Evolutionary conservation across 768 basidiomycete species (phyloP).

Genomic region (Pisolithus orientalis): DNA sequence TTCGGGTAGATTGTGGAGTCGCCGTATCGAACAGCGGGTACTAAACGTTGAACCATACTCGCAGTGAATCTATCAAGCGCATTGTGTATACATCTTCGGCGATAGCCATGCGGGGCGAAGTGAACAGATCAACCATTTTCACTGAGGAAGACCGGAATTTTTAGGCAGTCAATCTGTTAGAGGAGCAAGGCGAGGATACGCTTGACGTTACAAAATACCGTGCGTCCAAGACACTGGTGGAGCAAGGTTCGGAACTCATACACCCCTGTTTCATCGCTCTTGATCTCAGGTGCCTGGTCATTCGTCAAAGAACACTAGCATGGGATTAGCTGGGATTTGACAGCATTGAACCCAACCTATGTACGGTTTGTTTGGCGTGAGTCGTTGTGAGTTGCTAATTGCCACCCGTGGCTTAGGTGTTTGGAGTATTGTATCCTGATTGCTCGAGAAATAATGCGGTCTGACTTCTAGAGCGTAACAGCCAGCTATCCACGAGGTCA

Average conservation of each 20-base stretch:
- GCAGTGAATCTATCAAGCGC: slow-evolving; percentile 33
- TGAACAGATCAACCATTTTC: slow-evolving; percentile 25
- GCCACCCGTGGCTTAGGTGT: slow-evolving; percentile 12
- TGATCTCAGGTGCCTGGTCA: slow-evolving; percentile 42
- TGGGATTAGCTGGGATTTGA: slow-evolving; percentile 33
- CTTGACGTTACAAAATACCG: slow-evolving; percentile 38
- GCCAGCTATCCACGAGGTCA: slow-evolving; percentile 40
- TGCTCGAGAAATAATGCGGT: not conserved
- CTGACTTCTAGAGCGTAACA: slow-evolving; percentile 6
- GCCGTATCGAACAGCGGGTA: not conserved
- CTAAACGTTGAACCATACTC: not conserved
- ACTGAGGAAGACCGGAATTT: slow-evolving; percentile 60
- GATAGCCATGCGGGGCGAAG: slow-evolving; percentile 37
- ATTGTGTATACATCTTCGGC: slow-evolving; percentile 64
- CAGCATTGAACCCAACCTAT: slow-evolving; percentile 34
- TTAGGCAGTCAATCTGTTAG: slow-evolving; percentile 29
- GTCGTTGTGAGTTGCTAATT: not conserved
- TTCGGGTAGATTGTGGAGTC: slow-evolving; percentile 33
- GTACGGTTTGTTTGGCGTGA: slow-evolving; percentile 14
- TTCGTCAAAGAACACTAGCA: slow-evolving; percentile 30
- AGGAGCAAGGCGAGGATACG: slow-evolving; percentile 23
- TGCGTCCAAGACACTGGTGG: slow-evolving; percentile 61
- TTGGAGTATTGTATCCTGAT: slow-evolving; percentile 17
- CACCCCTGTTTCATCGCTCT: not conserved
- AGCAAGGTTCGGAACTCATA: slow-evolving; percentile 36